Base-by-base conservation (phyloP, 2,329 filamentous ascomycete genomes). In the Talaromyces piceae region DNA sequence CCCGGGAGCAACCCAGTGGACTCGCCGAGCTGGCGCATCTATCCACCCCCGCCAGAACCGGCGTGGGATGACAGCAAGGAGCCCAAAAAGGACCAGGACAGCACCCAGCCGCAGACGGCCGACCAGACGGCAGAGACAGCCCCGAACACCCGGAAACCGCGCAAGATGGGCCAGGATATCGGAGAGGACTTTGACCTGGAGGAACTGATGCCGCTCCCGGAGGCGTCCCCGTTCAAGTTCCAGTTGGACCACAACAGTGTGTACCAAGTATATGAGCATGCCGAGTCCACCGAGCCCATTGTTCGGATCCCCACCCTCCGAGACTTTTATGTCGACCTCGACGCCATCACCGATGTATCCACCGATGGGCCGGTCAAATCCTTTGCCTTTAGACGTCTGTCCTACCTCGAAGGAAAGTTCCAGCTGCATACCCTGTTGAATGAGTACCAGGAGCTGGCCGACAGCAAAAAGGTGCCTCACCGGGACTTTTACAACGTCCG, bases 401-500 rank as follows among this genome's bases (percentile, higher is more conserved):
- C 95, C 61, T 98, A 97, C 66, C 75, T 98, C 7, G 93, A 98
- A 72, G 91, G 90, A 54, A 96, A 96, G 66, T 98, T 95, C 72
- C 95, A 96, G 65, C 78, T 98, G 20, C 96, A 98, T 65, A 82
- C 84, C 20, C 80, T 98, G 26, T 75, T 97, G 53, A 97, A 98
- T 65, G 93, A 96, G 68, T 97, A 97, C 60, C 91, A 97, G 65
- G 93, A 98, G 70, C 93, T 94, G 48, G 91, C 93, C 53, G 93
- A 98, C 73, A 96, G 88, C 67, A 98, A 98, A 69, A 91, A 88
- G 61, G 93, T 97, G 50, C 93, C 93, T 2, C 93, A 98, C 70
- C 84, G 93, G 74, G 93, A 98, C 70, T 98, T 98, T 66, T 98
- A 98, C 76, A 98, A 98, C 65, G 93, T 98, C 45, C 82, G 93